Conservation (phyloP, 257 asterid genomes). For the Ballota nigra region DNA sequence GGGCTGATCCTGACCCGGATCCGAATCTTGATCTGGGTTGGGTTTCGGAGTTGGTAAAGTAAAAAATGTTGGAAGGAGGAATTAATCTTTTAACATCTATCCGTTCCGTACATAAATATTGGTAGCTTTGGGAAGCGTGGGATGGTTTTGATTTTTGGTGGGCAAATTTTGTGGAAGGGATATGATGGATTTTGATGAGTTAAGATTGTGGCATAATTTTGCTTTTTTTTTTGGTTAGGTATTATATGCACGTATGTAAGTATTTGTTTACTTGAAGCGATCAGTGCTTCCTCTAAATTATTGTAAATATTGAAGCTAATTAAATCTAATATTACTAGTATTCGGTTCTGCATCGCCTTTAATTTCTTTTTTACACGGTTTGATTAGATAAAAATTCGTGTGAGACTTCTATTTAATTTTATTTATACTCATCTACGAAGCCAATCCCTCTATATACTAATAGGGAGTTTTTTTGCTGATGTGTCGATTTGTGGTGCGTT, state of each 20-base stretch:
- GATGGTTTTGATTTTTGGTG: background rate
- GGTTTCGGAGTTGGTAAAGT: constrained; percentile 64
- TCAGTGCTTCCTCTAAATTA: background rate
- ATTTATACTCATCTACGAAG: no score
- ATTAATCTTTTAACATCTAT: no score
- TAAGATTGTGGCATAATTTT: background rate
- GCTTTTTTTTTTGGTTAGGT: background rate
- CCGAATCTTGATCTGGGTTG: constrained; percentile 61
- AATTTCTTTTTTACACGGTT: no score
- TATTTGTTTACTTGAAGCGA: background rate
- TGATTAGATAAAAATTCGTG: no score
- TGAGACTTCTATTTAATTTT: no score
- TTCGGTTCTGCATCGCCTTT: no score
- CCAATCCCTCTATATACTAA: no score
- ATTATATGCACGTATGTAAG: background rate
- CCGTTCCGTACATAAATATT: no score
- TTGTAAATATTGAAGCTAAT: background rate
- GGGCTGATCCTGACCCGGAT: constrained; percentile 37
- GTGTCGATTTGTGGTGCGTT: no score
- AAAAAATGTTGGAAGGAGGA: background rate
- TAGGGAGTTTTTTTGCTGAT: no score
- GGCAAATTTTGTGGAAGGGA: background rate
- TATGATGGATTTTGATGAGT: background rate
- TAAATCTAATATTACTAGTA: no score
- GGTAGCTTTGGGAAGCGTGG: background rate